Conservation (phyloP, 2,329 filamentous ascomycete genomes). For the Lasiodiplodia gonubiensis region DNA sequence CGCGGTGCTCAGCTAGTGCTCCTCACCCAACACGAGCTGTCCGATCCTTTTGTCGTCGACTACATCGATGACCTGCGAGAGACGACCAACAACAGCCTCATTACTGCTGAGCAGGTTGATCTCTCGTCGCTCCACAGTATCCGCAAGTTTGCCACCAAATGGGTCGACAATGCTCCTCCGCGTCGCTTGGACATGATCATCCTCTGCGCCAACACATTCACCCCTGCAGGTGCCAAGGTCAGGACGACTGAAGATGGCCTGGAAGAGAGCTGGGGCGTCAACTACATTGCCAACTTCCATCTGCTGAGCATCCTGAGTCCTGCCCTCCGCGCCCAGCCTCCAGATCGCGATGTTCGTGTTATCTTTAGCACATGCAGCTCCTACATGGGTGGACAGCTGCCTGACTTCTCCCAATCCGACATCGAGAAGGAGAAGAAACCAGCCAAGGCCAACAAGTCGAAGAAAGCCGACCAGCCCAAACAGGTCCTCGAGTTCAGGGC, state of each 20-base stretch:
- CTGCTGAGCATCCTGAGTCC: slow-evolving; percentile 89
- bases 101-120: slow-evolving; percentile 95
- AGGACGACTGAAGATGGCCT: slow-evolving; percentile 76
- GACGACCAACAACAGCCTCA: slow-evolving; percentile 78
- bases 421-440: slow-evolving; percentile 62
- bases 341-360: slow-evolving; percentile 90
- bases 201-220: slow-evolving; percentile 80
- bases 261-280: slow-evolving; percentile 91
- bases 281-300: slow-evolving; percentile 96
- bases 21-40: slow-evolving; percentile 79
- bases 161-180: slow-evolving; percentile 94
- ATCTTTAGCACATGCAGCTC: slow-evolving; percentile 86
- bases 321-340: slow-evolving; percentile 85
- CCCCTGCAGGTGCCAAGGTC: slow-evolving; percentile 67
- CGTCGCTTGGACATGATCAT: slow-evolving; percentile 89
- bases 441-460: slow-evolving; percentile 30
- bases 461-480: slow-evolving; percentile 9
- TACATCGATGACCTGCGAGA: slow-evolving; percentile 87
- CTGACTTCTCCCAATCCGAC: slow-evolving; percentile 57
- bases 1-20: slow-evolving; percentile 91
- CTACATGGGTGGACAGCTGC: slow-evolving; percentile 78
- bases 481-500: slow-evolving; percentile 49
- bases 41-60: slow-evolving; percentile 88
- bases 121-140: slow-evolving; percentile 87
- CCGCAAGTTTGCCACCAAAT: slow-evolving; percentile 91